Evolutionary conservation across 768 basidiomycete genomes (phyloP).

Genomic region (Cystobasidiopsis lactophilus): DNA sequence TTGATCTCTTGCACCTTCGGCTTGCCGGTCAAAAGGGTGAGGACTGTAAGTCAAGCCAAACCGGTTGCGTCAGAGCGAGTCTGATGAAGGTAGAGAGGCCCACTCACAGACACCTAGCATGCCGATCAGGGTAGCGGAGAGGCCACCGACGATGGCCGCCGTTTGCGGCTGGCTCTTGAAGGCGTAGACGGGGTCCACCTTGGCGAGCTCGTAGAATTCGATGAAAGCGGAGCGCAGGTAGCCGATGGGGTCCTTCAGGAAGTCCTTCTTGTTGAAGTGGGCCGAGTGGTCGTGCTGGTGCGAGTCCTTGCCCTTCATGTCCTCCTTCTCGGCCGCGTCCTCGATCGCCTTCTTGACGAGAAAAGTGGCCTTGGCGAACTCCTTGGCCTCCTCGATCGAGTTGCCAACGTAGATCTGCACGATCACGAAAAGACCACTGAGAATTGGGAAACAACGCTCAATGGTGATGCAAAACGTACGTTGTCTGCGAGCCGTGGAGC

Average conservation of each 20-base stretch:
- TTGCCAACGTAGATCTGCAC: slow-evolving; percentile 62
- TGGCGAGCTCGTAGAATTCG: slow-evolving; percentile 57
- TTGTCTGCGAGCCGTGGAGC: slow-evolving; percentile 64
- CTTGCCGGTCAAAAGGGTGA: slow-evolving; percentile 7
- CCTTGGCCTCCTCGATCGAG: slow-evolving; percentile 63
- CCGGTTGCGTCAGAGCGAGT: slow-evolving; percentile 37
- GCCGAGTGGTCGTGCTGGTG: slow-evolving; percentile 27
- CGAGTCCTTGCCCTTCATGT: slow-evolving; percentile 32
- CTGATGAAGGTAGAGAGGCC: slow-evolving; percentile 33
- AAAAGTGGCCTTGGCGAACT: slow-evolving; percentile 69
- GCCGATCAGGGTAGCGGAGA: slow-evolving; percentile 55
- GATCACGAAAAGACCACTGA: slow-evolving; percentile 18
- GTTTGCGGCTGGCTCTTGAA: slow-evolving; percentile 77
- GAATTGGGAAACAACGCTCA: neutral
- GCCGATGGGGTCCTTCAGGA: slow-evolving; percentile 51
- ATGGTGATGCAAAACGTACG: slow-evolving; percentile 13
- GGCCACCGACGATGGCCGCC: slow-evolving; percentile 45
- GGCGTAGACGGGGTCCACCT: slow-evolving; percentile 52
- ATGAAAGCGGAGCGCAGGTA: slow-evolving; percentile 59
- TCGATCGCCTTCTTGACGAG: slow-evolving; percentile 71
- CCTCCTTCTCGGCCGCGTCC: slow-evolving; percentile 29
- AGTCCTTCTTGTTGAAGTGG: slow-evolving; percentile 33
- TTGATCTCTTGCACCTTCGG: slow-evolving; percentile 12
- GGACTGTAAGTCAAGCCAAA: slow-evolving; percentile 21
- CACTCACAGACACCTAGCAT: slow-evolving; percentile 38